Evolutionary conservation across 2,329 filamentous ascomycete genomes (phyloP).

Genomic region (Fusarium drepaniforme): DNA sequence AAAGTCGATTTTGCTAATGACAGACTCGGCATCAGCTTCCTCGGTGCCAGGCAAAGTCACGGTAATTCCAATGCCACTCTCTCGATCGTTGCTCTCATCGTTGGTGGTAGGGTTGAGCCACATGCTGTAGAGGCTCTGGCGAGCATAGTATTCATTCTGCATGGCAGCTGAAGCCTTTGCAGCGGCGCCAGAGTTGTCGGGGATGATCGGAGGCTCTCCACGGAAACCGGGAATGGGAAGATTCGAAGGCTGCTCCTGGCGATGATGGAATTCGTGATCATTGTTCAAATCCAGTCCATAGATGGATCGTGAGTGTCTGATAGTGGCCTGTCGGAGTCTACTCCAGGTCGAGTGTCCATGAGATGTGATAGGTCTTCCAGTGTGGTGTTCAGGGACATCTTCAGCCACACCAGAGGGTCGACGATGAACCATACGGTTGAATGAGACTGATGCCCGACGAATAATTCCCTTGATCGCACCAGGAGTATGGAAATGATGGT

Average conservation of each 20-base stretch:
- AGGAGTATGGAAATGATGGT: conserved; percentile 42
- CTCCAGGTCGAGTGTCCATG: conserved; percentile 61
- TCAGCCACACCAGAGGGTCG: conserved; percentile 57
- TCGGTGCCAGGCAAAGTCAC: conserved; percentile 59
- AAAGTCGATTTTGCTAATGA: conserved; percentile 69
- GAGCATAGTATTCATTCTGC: conserved; percentile 64
- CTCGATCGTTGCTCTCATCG: conserved; percentile 67
- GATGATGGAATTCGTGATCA: conserved; percentile 40
- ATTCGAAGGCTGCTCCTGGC: conserved; percentile 46
- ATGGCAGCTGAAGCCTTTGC: conserved; percentile 71
- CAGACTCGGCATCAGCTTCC: conserved; percentile 50
- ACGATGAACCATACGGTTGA: conserved; percentile 65
- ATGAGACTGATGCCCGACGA: conserved; percentile 66
- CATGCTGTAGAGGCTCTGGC: conserved; percentile 53
- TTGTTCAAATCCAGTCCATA: conserved; percentile 55
- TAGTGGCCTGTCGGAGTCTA: conserved; percentile 63
- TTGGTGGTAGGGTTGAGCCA: conserved; percentile 55
- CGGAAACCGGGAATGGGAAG: conserved; percentile 62
- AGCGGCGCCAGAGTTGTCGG: conserved; percentile 69
- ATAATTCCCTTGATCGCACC: conserved; percentile 63
- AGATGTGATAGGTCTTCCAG: conserved; percentile 58
- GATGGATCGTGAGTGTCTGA: conserved; percentile 61
- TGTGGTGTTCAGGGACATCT: conserved; percentile 36
- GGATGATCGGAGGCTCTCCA: conserved; percentile 70
- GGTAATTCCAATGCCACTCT: conserved; percentile 74